A percentile compares a stretch with the other conserved stretches of the same genome.
phyloP scores from a whole-genome alignment of 805 yeast species.

The Kazachstania psychrophila region DNA sequence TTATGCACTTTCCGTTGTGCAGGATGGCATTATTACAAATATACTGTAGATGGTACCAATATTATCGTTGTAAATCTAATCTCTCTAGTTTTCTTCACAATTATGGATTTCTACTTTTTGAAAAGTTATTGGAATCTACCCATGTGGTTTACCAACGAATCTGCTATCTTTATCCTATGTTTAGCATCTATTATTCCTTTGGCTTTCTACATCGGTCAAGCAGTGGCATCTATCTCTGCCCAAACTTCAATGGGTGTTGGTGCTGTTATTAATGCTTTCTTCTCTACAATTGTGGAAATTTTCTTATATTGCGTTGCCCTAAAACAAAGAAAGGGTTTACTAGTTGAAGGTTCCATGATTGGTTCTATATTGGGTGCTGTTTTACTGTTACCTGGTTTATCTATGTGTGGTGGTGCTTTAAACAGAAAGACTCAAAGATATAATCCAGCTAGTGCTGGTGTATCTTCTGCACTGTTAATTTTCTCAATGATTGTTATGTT shows the following conservation, averaged over 20 bases:
- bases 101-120: constrained; percentile 62
- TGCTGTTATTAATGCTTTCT: constrained; percentile 95
- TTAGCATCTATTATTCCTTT: constrained; percentile 81
- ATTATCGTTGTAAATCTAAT: constrained; percentile 82
- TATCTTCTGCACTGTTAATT: constrained; percentile 87
- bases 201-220: constrained; percentile 96
- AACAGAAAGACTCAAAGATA: constrained; percentile 88
- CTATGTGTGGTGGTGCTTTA: constrained; percentile 97
- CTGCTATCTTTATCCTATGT: constrained; percentile 63
- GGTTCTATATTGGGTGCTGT: constrained; percentile 94
- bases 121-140: constrained; percentile 36
- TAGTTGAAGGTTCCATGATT: constrained; percentile 93
- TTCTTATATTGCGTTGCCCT: constrained; percentile 88
- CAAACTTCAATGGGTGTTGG: constrained; percentile 99
- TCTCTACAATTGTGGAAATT: constrained; percentile 91
- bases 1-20: constrained; percentile 88
- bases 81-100: constrained; percentile 70
- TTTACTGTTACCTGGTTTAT: constrained; percentile 78
- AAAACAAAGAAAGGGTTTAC: constrained; percentile 69
- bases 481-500: constrained; percentile 86
- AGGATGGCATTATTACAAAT: constrained; percentile 89
- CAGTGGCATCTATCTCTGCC: constrained; percentile 97
- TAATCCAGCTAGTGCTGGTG: constrained; percentile 95
- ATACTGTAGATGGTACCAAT: constrained; percentile 93
- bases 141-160: constrained; percentile 42